phyloP scores from a whole-genome alignment of 1,139 yeast species.

The Candida sojae region DNA sequence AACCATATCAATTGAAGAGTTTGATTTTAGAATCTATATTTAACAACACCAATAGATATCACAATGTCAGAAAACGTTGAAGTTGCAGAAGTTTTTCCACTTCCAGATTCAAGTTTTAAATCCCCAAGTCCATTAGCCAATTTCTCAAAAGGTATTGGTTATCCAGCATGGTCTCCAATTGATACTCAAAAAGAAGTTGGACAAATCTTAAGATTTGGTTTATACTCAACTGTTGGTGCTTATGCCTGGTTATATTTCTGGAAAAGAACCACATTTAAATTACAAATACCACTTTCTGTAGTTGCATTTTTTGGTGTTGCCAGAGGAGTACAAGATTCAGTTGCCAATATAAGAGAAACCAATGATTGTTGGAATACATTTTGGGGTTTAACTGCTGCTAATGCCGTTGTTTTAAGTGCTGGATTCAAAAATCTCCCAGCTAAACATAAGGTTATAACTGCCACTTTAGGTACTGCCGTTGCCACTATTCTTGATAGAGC shows the following conservation, averaged over 20 bases:
- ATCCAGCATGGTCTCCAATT: conserved; percentile 48
- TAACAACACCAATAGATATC: not conserved
- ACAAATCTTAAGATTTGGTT: conserved; percentile 41
- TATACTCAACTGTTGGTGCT: conserved; percentile 50
- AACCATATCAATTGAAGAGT: not conserved
- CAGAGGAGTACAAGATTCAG: conserved; percentile 29
- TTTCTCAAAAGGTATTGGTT: conserved; percentile 40
- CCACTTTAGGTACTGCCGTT: conserved; percentile 41
- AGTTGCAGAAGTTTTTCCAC: conserved; percentile 8
- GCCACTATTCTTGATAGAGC: conserved; percentile 44
- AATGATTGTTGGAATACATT: conserved; percentile 54
- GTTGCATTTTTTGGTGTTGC: conserved; percentile 45
- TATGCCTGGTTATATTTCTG: conserved; percentile 51
- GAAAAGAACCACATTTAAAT: conserved; percentile 49
- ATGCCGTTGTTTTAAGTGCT: conserved; percentile 41
- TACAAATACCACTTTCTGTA: conserved; percentile 42
- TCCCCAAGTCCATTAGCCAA: conserved; percentile 48
- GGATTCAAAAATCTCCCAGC: conserved; percentile 46
- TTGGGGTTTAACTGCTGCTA: conserved; percentile 47
- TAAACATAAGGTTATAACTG: conserved; percentile 45
- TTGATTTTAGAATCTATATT: not conserved
- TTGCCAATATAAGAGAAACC: conserved; percentile 49
- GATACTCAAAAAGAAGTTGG: conserved; percentile 45
- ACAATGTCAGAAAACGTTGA: conserved; percentile 14
- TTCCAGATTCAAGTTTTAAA: conserved; percentile 43